Evolutionary conservation across 2,329 filamentous ascomycete species (phyloP).

Genomic region (Hymenoscyphus infarciens): DNA sequence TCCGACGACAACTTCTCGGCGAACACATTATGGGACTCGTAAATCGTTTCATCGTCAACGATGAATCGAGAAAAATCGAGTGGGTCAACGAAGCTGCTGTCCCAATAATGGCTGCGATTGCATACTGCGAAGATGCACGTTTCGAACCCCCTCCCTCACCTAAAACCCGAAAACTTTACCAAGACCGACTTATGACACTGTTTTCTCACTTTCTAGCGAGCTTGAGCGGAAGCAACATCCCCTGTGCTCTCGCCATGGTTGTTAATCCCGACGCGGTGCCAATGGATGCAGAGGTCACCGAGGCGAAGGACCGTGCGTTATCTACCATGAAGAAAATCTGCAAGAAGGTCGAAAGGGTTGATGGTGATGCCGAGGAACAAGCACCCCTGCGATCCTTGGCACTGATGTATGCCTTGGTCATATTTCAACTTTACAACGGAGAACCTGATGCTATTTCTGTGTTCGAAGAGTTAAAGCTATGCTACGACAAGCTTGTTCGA

Average conservation of each 20-base stretch:
- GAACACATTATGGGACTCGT: slow-evolving; percentile 34
- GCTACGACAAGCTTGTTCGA: slow-evolving; percentile 60
- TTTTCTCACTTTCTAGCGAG: slow-evolving; percentile 56
- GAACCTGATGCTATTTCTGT: slow-evolving; percentile 82
- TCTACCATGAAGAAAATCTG: slow-evolving; percentile 51
- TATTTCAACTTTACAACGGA: slow-evolving; percentile 87
- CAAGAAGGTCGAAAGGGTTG: slow-evolving; percentile 39
- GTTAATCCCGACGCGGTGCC: slow-evolving; percentile 40
- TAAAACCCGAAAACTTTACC: slow-evolving; percentile 52
- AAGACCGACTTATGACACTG: slow-evolving; percentile 54
- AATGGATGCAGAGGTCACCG: slow-evolving; percentile 54
- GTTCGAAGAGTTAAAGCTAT: slow-evolving; percentile 75
- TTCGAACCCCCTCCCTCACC: slow-evolving; percentile 45
- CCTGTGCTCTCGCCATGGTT: slow-evolving; percentile 29
- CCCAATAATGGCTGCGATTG: slow-evolving; percentile 46
- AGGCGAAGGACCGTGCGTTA: slow-evolving; percentile 50
- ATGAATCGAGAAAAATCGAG: slow-evolving; percentile 18
- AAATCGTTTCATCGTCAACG: slow-evolving; percentile 26
- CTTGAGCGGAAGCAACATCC: slow-evolving; percentile 48
- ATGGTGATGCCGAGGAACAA: slow-evolving; percentile 33
- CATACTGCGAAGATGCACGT: slow-evolving; percentile 47
- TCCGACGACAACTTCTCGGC: slow-evolving; percentile 32
- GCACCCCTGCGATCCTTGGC: slow-evolving; percentile 59
- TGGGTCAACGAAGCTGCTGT: slow-evolving; percentile 31
- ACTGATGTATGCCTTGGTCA: slow-evolving; percentile 76